Evolutionary conservation across 179 eudicot genomes (phyloP).

Genomic region (Sideroxylon spinosum): DNA sequence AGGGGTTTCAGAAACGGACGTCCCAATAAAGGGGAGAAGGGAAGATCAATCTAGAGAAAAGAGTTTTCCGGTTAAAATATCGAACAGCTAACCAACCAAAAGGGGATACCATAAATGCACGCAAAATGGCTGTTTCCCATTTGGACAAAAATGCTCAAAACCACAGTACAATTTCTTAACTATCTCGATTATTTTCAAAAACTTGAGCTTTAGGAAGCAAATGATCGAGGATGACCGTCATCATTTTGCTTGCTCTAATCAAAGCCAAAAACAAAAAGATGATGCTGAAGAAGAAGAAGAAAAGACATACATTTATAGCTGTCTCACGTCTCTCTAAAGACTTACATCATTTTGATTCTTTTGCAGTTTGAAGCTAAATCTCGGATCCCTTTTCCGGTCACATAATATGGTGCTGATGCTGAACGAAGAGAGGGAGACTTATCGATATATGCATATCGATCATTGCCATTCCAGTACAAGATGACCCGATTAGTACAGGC

Average conservation of each 20-base stretch:
- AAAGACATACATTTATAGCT: background rate
- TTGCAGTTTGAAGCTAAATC: slow-evolving; percentile 53
- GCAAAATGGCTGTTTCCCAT: too few relatives aligned
- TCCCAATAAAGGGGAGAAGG: too few relatives aligned
- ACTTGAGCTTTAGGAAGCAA: slow-evolving; percentile 2
- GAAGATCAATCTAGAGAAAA: too few relatives aligned
- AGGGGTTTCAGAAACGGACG: too few relatives aligned
- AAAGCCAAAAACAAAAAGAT: too few relatives aligned
- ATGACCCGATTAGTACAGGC: slow-evolving; percentile 85
- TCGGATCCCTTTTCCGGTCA: slow-evolving; percentile 71
- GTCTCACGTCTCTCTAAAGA: background rate
- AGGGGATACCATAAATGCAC: too few relatives aligned
- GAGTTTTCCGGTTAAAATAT: too few relatives aligned
- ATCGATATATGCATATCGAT: slow-evolving; percentile 74
- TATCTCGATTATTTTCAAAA: background rate
- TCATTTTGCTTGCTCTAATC: too few relatives aligned
- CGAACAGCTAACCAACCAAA: too few relatives aligned
- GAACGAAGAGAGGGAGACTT: slow-evolving; percentile 81
- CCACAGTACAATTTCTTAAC: background rate
- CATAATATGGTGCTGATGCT: slow-evolving; percentile 69
- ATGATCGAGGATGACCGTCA: too few relatives aligned
- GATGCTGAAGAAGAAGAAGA: background rate
- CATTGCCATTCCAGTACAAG: slow-evolving; percentile 80
- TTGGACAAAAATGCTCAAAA: background rate
- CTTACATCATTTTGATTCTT: slow-evolving; percentile 55